These are phyloP conservation scores for Phytophthora chlamydospora DNA, from an alignment of 352 stramenopile species.

Conservation along the genomic window DNA sequence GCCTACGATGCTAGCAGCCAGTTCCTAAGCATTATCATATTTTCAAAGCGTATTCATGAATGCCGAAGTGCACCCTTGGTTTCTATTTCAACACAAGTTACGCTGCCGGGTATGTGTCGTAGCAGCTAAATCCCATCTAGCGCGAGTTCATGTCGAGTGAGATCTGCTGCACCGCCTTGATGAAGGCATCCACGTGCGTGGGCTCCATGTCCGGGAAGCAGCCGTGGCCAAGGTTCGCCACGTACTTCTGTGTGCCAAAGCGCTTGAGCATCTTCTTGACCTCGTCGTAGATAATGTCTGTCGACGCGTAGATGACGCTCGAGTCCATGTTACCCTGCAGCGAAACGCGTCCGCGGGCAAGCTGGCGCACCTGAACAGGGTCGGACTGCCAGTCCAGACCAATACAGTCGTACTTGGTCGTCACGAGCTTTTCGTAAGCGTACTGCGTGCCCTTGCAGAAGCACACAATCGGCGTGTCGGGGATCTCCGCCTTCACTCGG, in stretches of 20 bases:
- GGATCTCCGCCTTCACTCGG: conserved; percentile 74
- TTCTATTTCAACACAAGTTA: conserved; percentile 37
- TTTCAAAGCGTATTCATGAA: conserved; percentile 8
- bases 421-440: conserved; percentile 68
- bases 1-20: conserved; percentile 29
- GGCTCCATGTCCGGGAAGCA: conserved; percentile 97
- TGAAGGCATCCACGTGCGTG: conserved; percentile 94
- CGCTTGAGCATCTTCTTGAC: conserved; percentile 94
- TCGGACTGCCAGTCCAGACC: conserved; percentile 95
- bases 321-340: conserved; percentile 96
- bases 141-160: conserved; percentile 88
- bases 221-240: conserved; percentile 98
- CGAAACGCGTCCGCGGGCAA: conserved; percentile 71
- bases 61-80: conserved; percentile 2
- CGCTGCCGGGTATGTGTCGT: neutral
- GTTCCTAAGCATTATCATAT: conserved; percentile 10
- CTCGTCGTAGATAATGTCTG: conserved; percentile 84
- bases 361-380: conserved; percentile 82
- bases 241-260: conserved; percentile 95
- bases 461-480: conserved; percentile 75
- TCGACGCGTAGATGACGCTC: conserved; percentile 85
- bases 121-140: conserved; percentile 19
- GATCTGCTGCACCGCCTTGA: conserved; percentile 96
- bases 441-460: conserved; percentile 90
- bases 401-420: conserved; percentile 95